Evolutionary conservation across 2,329 filamentous ascomycete species (phyloP).

Genomic region (Neurospora crassa): DNA sequence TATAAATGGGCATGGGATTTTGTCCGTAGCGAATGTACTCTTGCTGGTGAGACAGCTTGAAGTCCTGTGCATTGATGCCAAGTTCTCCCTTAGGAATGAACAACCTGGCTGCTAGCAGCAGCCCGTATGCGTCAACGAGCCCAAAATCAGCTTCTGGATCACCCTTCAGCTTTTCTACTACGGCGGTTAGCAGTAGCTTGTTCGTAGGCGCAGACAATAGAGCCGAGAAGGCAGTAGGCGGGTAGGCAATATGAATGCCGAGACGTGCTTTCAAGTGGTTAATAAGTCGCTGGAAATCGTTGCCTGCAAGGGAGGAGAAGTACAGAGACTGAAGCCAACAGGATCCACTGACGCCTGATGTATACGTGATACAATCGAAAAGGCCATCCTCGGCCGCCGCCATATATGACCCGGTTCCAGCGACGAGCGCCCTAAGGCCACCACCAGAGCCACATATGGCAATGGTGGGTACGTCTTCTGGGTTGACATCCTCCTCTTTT

Average conservation of each 20-base stretch:
- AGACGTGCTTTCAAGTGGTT: conserved; percentile 81
- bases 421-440: conserved; percentile 79
- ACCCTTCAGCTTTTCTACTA: conserved; percentile 86
- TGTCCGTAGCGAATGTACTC: conserved; percentile 66
- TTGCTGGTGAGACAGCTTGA: conserved; percentile 85
- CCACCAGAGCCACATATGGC: conserved; percentile 93
- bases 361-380: conserved; percentile 92
- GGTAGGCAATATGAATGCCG: conserved; percentile 84
- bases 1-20: conserved; percentile 88
- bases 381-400: conserved; percentile 78
- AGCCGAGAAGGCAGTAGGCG: conserved; percentile 70
- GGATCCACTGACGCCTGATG: conserved; percentile 87
- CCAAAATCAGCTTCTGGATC: conserved; percentile 74
- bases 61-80: conserved; percentile 63
- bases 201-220: conserved; percentile 86
- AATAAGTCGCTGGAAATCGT: conserved; percentile 60
- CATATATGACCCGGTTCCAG: conserved; percentile 78
- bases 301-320: conserved; percentile 66
- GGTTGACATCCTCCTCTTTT: conserved; percentile 71
- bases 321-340: conserved; percentile 92
- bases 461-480: conserved; percentile 86
- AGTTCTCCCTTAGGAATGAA: conserved; percentile 81
- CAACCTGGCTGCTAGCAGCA: conserved; percentile 73
- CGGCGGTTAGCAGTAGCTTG: conserved; percentile 76
- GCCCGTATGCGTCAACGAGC: conserved; percentile 85